A percentile compares a stretch with the other conserved stretches of the same genome.
Conservation (phyloP, 371 early-diverging fungal genomes). For the Mucor velutinosus region DNA sequence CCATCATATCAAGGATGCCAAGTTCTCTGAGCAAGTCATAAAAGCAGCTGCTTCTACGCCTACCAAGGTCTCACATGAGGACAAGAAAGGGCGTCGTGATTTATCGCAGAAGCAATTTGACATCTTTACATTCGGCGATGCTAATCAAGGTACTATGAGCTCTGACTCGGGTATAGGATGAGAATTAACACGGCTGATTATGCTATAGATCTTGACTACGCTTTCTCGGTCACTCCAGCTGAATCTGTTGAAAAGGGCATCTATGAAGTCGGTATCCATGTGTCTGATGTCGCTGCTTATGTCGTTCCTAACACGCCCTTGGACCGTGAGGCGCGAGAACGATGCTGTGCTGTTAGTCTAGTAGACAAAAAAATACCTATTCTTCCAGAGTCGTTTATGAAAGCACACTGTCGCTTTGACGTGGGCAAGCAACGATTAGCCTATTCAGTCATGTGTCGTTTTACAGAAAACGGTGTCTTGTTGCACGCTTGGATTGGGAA, state of each 20-base stretch:
- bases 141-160: conserved; percentile 5
- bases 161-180: background rate
- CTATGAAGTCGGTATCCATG: conserved; percentile 83
- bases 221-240: conserved; percentile 24
- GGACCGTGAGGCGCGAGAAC: conserved; percentile 76
- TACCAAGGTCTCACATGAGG: background rate
- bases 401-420: conserved; percentile 73
- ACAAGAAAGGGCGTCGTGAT: conserved; percentile 17
- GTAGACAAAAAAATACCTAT: conserved; percentile 83
- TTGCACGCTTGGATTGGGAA: conserved; percentile 59
- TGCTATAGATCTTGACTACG: conserved; percentile 20
- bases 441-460: conserved; percentile 65
- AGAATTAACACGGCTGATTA: background rate
- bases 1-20: conserved; percentile 38
- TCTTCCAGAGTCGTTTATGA: conserved; percentile 80
- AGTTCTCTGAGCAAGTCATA: conserved; percentile 27
- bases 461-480: conserved; percentile 57
- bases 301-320: conserved; percentile 66
- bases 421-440: conserved; percentile 59
- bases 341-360: conserved; percentile 83
- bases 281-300: conserved; percentile 89
- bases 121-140: conserved; percentile 25
- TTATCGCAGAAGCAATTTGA: conserved; percentile 13
- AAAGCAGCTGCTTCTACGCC: conserved; percentile 18
- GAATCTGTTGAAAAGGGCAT: conserved; percentile 19